Evolutionary conservation across 495 filamentous ascomycete species (phyloP), one percentile per base, ranked within the genome.

Genomic region (Saxispiralis lemnorum): DNA sequence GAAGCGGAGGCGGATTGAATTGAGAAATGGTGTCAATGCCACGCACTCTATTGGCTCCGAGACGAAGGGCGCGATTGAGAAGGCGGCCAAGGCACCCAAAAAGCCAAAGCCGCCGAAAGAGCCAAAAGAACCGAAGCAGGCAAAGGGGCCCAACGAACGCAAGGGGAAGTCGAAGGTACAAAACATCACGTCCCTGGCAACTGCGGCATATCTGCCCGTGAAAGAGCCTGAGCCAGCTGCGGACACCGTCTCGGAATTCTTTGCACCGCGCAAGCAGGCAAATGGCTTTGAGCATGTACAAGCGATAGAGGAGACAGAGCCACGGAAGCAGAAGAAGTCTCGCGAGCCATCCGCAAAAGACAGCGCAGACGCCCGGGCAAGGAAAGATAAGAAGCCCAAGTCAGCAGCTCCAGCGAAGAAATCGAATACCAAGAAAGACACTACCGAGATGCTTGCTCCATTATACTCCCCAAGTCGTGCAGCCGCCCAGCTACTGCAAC

Each of bases 131-230:
- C 15, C 12, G 10, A 43, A 39, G 21, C 44, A 35, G 11, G 16
- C 18, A 21, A 48, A 49, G 31, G 31, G 16, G 1, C 33, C 41
- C 3, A 62, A 79, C 68, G 63, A 63, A 14, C 70, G 68, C 21
- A 75, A 72, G 49, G 93, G 81, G 62, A 86, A 82, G 56, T 61
- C 78, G 0, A 87, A 83, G 56, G 61, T 78, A 0, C 41, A 41
- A 16, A 96, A 88, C 6, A 77, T 96, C 41, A 96, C 88, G 1
- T 84, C 79, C 41, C 64, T 79, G 35, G 84, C 86, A 18, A 94
- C 78, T 3, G 78, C 80, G 17, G 74, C 75, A n/a, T 93, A 92
- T 57, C 60, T 59, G 20, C 40, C 55, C 13, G 46, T 53, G n/a
- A 53, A 63, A 11, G 59, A 44, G 16, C 50, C 51, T 15, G 45